phyloP scores from a whole-genome alignment of 2,329 filamentous ascomycete species.

The Epichloe baconii region DNA sequence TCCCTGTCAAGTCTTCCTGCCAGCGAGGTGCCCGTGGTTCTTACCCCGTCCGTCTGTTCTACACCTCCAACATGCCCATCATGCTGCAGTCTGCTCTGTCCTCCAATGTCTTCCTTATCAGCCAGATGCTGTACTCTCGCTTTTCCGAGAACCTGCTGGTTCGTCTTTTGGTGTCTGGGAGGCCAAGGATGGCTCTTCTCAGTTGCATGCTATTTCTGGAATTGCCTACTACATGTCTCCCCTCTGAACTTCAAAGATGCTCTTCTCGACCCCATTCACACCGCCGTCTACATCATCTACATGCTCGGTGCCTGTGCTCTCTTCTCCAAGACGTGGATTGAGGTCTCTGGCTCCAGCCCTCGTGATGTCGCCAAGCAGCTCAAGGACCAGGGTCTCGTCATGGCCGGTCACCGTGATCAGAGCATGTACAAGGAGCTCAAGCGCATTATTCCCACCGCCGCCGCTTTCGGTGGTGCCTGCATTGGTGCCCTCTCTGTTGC shows the following conservation, averaged over 20 bases:
- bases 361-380: slow-evolving; percentile 98
- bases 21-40: slow-evolving; percentile 97
- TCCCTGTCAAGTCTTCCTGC: slow-evolving; percentile 97
- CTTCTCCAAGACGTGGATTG: slow-evolving; percentile 99
- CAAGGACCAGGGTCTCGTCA: slow-evolving; percentile 98
- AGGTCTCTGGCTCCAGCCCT: slow-evolving; percentile 94
- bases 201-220: slow-evolving; percentile 86
- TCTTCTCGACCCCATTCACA: slow-evolving; percentile 93
- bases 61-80: slow-evolving; percentile 99
- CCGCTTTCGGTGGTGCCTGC: slow-evolving; percentile 96
- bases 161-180: slow-evolving; percentile 98
- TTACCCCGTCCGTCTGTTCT: slow-evolving; percentile 97
- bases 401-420: slow-evolving; percentile 98
- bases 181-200: slow-evolving; percentile 86
- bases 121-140: slow-evolving; percentile 97
- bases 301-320: slow-evolving; percentile 96
- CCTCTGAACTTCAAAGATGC: slow-evolving; percentile 96
- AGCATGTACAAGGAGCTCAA: slow-evolving; percentile 99
- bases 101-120: slow-evolving; percentile 98
- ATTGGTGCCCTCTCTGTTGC: slow-evolving; percentile 95
- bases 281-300: slow-evolving; percentile 86
- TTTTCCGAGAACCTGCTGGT: slow-evolving; percentile 99
- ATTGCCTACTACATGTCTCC: slow-evolving; percentile 99
- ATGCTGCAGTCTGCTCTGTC: slow-evolving; percentile 98
- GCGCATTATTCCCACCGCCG: slow-evolving; percentile 95